Percentiles rank a stretch among this genome's conserved stretches.
Evolutionary conservation across 495 filamentous ascomycete genomes (phyloP).

Genomic region (Penicillium cataractarum): DNA sequence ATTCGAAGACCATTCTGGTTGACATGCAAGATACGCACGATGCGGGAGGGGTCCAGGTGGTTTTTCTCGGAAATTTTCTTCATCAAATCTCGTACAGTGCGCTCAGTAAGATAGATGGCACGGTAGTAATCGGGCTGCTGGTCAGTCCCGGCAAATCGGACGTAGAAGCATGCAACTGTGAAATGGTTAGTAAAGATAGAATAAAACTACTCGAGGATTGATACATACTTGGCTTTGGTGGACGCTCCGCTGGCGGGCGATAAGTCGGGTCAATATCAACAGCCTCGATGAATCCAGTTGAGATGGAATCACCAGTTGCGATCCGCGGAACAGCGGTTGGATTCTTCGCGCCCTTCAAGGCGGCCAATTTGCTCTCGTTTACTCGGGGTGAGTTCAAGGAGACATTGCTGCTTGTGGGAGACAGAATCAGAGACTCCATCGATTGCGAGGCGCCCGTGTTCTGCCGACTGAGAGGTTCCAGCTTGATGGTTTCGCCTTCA

Average conservation of each 20-base stretch:
- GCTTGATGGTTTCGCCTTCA: constrained; percentile 63
- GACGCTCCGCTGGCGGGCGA: constrained; percentile 73
- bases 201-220: background rate
- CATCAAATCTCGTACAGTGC: constrained; percentile 73
- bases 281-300: constrained; percentile 85
- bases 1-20: constrained; percentile 75
- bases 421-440: constrained; percentile 59
- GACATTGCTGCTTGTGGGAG: constrained; percentile 60
- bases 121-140: constrained; percentile 69
- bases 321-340: constrained; percentile 53
- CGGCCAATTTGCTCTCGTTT: constrained; percentile 19
- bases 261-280: constrained; percentile 86
- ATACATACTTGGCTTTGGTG: constrained; percentile 66
- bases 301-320: constrained; percentile 43
- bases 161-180: constrained; percentile 84
- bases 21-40: constrained; percentile 71
- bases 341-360: constrained; percentile 22
- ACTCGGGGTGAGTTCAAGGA: constrained; percentile 51
- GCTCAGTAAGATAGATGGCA: constrained; percentile 82
- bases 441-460: constrained; percentile 59
- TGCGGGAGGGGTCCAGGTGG: constrained; percentile 68
- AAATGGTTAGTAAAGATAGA: constrained; percentile 16
- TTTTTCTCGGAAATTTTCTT: constrained; percentile 73
- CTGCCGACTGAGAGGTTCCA: constrained; percentile 56
- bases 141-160: constrained; percentile 61